Percentiles rank a stretch among this genome's conserved stretches.
phyloP scores from a whole-genome alignment of 75 land plant genomes.

The Cupressus sempervirens region DNA sequence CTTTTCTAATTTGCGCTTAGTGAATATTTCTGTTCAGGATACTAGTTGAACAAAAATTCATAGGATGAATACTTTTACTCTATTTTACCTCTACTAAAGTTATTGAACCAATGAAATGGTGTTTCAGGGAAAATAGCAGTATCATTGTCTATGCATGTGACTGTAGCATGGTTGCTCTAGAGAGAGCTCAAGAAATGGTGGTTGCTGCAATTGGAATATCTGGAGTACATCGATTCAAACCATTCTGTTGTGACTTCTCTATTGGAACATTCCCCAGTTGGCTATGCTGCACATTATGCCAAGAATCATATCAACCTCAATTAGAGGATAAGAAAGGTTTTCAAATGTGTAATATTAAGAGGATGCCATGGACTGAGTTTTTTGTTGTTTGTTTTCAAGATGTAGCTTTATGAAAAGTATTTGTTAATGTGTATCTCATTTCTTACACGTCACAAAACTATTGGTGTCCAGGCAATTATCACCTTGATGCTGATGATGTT shows the following conservation, averaged over 20 bases:
- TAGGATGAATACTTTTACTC: neutral
- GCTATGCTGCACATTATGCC: slow-evolving; percentile 55
- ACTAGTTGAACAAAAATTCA: neutral
- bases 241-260: slow-evolving; percentile 67
- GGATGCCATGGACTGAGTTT: neutral
- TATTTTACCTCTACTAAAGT: slow-evolving; percentile 3
- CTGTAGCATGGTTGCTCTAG: slow-evolving; percentile 68
- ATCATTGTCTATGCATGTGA: slow-evolving; percentile 76
- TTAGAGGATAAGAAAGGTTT: neutral
- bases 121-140: slow-evolving; percentile 40
- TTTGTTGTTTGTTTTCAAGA: neutral
- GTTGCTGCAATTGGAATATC: slow-evolving; percentile 12
- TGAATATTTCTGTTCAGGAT: neutral
- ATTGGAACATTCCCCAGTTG: slow-evolving; percentile 50
- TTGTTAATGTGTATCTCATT: neutral
- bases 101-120: neutral
- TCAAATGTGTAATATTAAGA: neutral
- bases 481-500: neutral
- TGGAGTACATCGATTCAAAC: slow-evolving; percentile 33
- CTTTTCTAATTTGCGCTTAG: neutral
- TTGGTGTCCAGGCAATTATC: slow-evolving; percentile 6
- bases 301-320: slow-evolving; percentile 10
- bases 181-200: slow-evolving; percentile 49
- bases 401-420: neutral
- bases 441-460: neutral